Percentiles rank a stretch among this genome's conserved stretches.
Evolutionary conservation across 2,329 filamentous ascomycete genomes (phyloP).

Genomic region (Microsporum ferrugineum): DNA sequence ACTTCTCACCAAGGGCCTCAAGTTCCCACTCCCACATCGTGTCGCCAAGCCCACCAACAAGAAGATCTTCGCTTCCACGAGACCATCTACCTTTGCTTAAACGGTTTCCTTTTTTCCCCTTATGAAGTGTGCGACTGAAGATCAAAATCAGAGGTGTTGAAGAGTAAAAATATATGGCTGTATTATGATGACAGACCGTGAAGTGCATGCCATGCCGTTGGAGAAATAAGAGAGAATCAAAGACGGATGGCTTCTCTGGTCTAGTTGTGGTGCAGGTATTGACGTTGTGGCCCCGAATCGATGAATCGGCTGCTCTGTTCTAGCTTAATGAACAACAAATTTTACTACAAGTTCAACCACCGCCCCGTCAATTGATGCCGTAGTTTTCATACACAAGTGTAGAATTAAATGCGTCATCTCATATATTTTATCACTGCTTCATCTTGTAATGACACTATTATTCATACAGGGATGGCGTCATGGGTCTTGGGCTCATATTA

Average conservation of each 20-base stretch:
- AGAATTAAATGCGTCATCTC: neutral
- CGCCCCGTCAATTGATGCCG: neutral
- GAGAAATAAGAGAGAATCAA: neutral
- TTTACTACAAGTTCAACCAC: neutral
- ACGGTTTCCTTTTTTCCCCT: slow-evolving; percentile 25
- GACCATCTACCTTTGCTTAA: slow-evolving; percentile 97
- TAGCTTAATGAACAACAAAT: slow-evolving; percentile 7
- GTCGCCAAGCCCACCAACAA: slow-evolving; percentile 68
- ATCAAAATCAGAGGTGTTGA: neutral
- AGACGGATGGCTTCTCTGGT: neutral
- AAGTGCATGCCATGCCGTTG: neutral
- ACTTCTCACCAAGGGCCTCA: slow-evolving; percentile 86
- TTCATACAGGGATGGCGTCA: slow-evolving; percentile 3
- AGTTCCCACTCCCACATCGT: slow-evolving; percentile 98
- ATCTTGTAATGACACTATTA: neutral
- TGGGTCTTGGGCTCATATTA: neutral
- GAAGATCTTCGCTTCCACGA: slow-evolving; percentile 86
- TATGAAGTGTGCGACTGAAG: neutral
- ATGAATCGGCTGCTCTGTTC: slow-evolving; percentile 2
- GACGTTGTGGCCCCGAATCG: slow-evolving; percentile 1
- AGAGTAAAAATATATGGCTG: slow-evolving; percentile 1
- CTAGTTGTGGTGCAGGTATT: neutral
- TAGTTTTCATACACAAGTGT: neutral
- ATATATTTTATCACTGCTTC: neutral
- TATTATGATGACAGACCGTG: neutral